Conservation (phyloP, 1,139 yeast genomes). For the Suhomyces yuchorum region DNA sequence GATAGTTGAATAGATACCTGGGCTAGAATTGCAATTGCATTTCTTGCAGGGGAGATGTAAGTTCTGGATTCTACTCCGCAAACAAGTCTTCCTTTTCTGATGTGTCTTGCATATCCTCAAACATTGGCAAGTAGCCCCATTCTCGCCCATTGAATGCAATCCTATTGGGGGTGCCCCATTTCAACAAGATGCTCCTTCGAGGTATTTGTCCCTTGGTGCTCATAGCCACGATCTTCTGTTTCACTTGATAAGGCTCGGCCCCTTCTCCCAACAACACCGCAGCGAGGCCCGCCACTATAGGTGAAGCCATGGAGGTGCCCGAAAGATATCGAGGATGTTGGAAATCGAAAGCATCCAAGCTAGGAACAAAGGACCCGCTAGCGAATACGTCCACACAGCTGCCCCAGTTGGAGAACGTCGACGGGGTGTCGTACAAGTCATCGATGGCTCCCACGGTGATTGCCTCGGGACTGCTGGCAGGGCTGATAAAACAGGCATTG, state of each 20-base stretch:
- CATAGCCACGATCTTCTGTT: slow-evolving; percentile 37
- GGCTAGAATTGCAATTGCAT: too few species aligned
- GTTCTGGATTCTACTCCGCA: too few species aligned
- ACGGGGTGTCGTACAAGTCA: slow-evolving; percentile 65
- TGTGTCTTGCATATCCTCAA: not conserved
- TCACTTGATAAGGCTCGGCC: slow-evolving; percentile 42
- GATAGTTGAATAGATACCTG: too few species aligned
- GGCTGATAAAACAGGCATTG: slow-evolving; percentile 79
- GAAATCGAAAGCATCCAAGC: slow-evolving; percentile 35
- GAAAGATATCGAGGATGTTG: slow-evolving; percentile 50
- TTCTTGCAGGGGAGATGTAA: too few species aligned
- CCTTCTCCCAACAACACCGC: slow-evolving; percentile 70
- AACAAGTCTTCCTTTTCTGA: not conserved
- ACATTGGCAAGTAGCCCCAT: not conserved
- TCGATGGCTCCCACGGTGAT: slow-evolving; percentile 88
- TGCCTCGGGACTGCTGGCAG: slow-evolving; percentile 72
- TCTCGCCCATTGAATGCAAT: slow-evolving; percentile 41
- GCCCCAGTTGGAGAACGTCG: slow-evolving; percentile 86
- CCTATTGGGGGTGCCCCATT: slow-evolving; percentile 40
- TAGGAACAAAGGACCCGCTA: slow-evolving; percentile 68
- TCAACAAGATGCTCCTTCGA: slow-evolving; percentile 30
- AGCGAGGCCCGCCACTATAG: slow-evolving; percentile 72
- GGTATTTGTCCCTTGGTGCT: slow-evolving; percentile 42
- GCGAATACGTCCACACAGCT: slow-evolving; percentile 83
- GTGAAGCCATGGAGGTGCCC: slow-evolving; percentile 91